A percentile compares a stretch with the other conserved stretches of the same genome.
These are phyloP conservation scores for Bipolaris cookei DNA, from an alignment of 2,329 filamentous ascomycete species.

Conservation along the genomic window DNA sequence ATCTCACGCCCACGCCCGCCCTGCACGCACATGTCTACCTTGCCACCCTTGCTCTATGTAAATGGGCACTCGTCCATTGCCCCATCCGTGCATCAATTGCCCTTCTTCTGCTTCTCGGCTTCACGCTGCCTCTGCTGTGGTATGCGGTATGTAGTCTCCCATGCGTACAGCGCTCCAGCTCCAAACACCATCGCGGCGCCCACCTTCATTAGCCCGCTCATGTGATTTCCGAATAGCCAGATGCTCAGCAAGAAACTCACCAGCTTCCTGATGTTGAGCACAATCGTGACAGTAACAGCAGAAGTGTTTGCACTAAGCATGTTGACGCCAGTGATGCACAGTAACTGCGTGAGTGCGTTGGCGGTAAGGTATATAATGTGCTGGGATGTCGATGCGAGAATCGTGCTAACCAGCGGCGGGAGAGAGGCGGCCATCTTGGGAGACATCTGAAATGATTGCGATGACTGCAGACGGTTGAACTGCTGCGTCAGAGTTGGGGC, in stretches of 20 bases:
- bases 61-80: background rate
- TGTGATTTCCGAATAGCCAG: constrained; percentile 87
- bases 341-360: constrained; percentile 89
- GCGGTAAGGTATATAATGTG: constrained; percentile 73
- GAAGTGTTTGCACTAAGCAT: constrained; percentile 87
- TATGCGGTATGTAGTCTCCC: constrained; percentile 65
- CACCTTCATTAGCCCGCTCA: constrained; percentile 76
- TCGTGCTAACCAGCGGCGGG: constrained; percentile 37
- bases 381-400: constrained; percentile 59
- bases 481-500: constrained; percentile 68
- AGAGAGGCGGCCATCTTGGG: constrained; percentile 36
- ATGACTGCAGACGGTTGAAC: constrained; percentile 67
- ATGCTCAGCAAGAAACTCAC: constrained; percentile 91
- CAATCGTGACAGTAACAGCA: constrained; percentile 93
- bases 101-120: constrained; percentile 34
- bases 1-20: background rate
- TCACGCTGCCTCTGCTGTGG: constrained; percentile 47
- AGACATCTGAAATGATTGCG: constrained; percentile 62
- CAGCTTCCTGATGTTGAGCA: constrained; percentile 92
- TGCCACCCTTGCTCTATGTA: background rate
- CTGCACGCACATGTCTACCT: background rate
- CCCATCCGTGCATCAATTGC: constrained; percentile 22
- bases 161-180: constrained; percentile 87
- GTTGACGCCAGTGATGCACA: constrained; percentile 95
- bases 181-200: constrained; percentile 88